phyloP scores from a whole-genome alignment of 352 stramenopile species.

The Pythium dissotocum region DNA sequence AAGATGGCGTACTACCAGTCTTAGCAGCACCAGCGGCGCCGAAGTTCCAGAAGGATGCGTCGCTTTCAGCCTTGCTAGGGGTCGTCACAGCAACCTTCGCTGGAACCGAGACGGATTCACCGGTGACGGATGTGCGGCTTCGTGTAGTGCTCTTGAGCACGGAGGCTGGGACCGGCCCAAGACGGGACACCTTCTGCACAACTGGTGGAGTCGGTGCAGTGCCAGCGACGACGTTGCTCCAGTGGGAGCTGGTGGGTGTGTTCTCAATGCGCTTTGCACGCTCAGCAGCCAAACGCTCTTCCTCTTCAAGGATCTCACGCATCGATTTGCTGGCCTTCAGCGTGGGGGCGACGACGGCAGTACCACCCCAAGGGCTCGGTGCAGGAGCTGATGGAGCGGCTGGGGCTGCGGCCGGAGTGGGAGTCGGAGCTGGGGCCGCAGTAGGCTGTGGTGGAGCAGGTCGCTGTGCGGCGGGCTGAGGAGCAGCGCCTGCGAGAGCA shows the following conservation, averaged over 20 bases:
- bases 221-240: constrained; percentile 84
- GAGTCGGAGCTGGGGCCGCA: constrained; percentile 10
- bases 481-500: neutral
- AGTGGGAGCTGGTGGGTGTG: constrained; percentile 56
- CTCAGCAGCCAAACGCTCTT: constrained; percentile 75
- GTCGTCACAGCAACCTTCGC: constrained; percentile 31
- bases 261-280: constrained; percentile 52
- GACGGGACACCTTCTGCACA: constrained; percentile 54
- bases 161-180: constrained; percentile 74
- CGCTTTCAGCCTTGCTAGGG: constrained; percentile 48
- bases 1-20: constrained; percentile 17
- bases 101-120: constrained; percentile 15
- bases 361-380: constrained; percentile 51
- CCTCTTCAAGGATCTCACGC: constrained; percentile 80
- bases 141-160: constrained; percentile 77
- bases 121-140: constrained; percentile 35
- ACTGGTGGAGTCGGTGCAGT: constrained; percentile 47
- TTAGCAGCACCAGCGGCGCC: constrained; percentile 42
- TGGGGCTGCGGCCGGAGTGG: constrained; percentile 8
- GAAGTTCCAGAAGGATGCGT: constrained; percentile 89
- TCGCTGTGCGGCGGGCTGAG: neutral
- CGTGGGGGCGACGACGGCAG: constrained; percentile 33
- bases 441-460: constrained; percentile 8
- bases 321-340: constrained; percentile 58
- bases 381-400: constrained; percentile 23